Base-by-base conservation (phyloP, 306 rosid species). In the Hylodesmum podocarpum region DNA sequence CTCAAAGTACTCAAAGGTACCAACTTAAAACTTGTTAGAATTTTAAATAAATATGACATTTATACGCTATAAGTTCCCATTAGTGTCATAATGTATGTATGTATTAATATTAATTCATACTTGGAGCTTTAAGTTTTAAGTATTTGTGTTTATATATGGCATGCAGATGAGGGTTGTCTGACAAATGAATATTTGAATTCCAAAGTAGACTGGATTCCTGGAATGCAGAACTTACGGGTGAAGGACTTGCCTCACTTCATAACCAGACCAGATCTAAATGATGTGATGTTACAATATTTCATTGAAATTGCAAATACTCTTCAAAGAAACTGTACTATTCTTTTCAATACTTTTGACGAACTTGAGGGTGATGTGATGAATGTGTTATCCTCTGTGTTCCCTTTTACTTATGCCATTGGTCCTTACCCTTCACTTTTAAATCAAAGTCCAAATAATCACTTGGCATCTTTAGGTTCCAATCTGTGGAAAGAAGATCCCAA, bases 1-100 rank as follows among this genome's bases (percentile, higher is more conserved):
- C 37, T 39, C n/a, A n/a, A n/a, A n/a, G n/a, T n/a, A n/a, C n/a
- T 81, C 5, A 74, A 81, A 81, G 84, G 84, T 81, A 65, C 3
- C n/a, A 0, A n/a, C 14, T 21, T 43, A 6, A n/a, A n/a, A n/a
- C n/a, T n/a, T n/a, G n/a, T n/a, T n/a, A n/a, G n/a, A n/a, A n/a
- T n/a, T n/a, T n/a, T n/a, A n/a, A n/a, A n/a, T n/a, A n/a, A n/a
- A n/a, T n/a, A n/a, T n/a, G n/a, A n/a, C n/a, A n/a, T n/a, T n/a
- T n/a, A n/a, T n/a, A 1, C n/a, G n/a, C n/a, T n/a, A n/a, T n/a
- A n/a, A n/a, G 27, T 63, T n/a, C n/a, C n/a, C n/a, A n/a, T n/a
- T n/a, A n/a, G n/a, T n/a, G n/a, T n/a, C n/a, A n/a, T n/a, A n/a
- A n/a, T n/a, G n/a, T n/a, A n/a, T 65, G 4, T 46, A 55, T 40